These are phyloP conservation scores for Salix arbutifolia DNA, from an alignment of 345 rosid genomes.

Conservation along the genomic window DNA sequence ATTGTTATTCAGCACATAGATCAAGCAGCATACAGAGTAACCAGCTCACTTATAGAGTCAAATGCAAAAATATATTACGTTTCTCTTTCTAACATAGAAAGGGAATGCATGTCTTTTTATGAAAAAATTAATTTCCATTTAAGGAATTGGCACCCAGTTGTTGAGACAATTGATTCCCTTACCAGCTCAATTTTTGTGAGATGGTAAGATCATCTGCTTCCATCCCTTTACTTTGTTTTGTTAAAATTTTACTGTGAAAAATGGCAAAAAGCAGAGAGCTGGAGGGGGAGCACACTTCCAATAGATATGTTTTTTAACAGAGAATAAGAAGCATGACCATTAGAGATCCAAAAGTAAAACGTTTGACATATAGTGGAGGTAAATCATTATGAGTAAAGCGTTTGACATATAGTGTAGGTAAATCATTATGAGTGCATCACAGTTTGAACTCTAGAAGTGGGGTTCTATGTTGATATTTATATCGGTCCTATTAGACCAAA, in stretches of 20 bases:
- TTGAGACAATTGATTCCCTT: not conserved
- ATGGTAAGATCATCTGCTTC: not conserved
- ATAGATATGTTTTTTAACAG: not conserved
- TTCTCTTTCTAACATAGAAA: not conserved
- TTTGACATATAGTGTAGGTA: not conserved
- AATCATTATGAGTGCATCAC: not conserved
- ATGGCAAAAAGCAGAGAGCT: not conserved
- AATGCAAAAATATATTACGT: no score
- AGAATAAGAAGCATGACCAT: not conserved
- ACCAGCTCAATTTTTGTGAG: not conserved
- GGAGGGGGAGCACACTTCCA: not conserved
- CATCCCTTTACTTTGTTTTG: not conserved
- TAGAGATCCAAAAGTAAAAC: not conserved
- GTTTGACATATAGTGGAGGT: no score
- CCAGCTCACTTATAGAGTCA: not conserved
- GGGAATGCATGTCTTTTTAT: not conserved
- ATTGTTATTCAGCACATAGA: not conserved
- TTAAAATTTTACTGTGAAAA: not conserved
- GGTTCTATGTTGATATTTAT: not conserved
- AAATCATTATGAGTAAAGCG: no score
- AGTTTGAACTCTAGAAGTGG: not conserved
- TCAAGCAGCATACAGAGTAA: not conserved
- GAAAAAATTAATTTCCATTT: not conserved
- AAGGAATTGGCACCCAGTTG: not conserved
- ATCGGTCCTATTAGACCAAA: not conserved